A percentile compares a stretch with the other conserved stretches of the same genome.
phyloP scores from a whole-genome alignment of 1,284 basidiomycete genomes.

The Uromyces viciae-fabae region DNA sequence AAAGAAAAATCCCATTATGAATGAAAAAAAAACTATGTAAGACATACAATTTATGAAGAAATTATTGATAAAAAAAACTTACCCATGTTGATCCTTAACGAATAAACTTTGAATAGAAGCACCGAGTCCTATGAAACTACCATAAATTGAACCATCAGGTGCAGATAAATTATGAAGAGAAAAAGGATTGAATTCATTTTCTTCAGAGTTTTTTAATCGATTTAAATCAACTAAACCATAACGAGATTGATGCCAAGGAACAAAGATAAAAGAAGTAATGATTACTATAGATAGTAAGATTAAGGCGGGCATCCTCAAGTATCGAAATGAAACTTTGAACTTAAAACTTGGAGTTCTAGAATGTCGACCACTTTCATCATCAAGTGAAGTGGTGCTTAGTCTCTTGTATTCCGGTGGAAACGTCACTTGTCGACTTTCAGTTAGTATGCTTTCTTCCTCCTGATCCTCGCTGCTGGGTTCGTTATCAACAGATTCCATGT shows the following conservation, averaged over 20 bases:
- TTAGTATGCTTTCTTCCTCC: too few species aligned
- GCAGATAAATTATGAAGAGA: constrained; percentile 31
- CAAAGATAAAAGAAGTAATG: constrained; percentile 25
- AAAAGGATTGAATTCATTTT: constrained; percentile 20
- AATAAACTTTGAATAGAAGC: constrained; percentile 33
- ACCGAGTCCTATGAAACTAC: constrained; percentile 37
- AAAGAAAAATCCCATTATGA: too few species aligned
- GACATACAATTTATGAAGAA: too few species aligned
- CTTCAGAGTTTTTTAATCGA: constrained; percentile 9
- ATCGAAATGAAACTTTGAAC: constrained; percentile 11
- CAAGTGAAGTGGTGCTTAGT: too few species aligned
- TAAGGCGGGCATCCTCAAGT: constrained; percentile 14
- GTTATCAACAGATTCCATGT: too few species aligned
- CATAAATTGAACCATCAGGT: constrained; percentile 40
- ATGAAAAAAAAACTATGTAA: too few species aligned
- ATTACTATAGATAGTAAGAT: constrained; percentile 15
- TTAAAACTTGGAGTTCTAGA: not conserved
- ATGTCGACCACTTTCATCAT: too few species aligned
- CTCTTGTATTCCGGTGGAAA: too few species aligned
- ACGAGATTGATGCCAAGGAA: constrained; percentile 29
- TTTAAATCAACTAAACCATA: constrained; percentile 13
- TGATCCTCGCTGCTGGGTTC: too few species aligned
- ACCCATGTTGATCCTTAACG: constrained; percentile 42
- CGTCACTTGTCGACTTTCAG: too few species aligned
- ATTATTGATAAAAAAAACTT: too few species aligned